These are phyloP conservation scores for Metschnikowia orientalis DNA, from an alignment of 805 yeast species.

Conservation along the genomic window DNA sequence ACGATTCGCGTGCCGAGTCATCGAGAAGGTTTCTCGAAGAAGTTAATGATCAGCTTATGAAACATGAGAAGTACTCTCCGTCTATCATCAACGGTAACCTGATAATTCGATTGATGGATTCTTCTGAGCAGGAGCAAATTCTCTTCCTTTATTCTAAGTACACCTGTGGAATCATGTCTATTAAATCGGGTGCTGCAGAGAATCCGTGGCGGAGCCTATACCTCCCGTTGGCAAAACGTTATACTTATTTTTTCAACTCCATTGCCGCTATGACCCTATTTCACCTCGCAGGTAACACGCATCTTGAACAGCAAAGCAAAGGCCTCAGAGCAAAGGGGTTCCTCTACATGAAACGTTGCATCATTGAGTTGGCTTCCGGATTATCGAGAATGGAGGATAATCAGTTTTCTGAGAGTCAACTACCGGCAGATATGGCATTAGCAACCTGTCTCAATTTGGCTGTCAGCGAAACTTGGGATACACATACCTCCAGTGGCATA, in stretches of 20 bases:
- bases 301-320: constrained; percentile 42
- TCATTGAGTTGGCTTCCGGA: constrained; percentile 56
- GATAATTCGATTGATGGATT: constrained; percentile 15
- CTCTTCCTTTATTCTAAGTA: constrained; percentile 31
- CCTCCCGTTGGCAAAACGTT: constrained; percentile 52
- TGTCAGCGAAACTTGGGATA: constrained; percentile 65
- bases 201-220: constrained; percentile 64
- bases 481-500: constrained; percentile 61
- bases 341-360: constrained; percentile 55
- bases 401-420: constrained; percentile 18
- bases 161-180: constrained; percentile 50
- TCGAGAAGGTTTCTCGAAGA: constrained; percentile 1
- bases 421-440: constrained; percentile 62
- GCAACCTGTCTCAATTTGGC: constrained; percentile 63
- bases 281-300: constrained; percentile 41
- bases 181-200: constrained; percentile 59
- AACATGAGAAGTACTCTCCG: constrained; percentile 11
- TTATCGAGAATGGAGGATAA: constrained; percentile 29
- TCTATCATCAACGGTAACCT: constrained; percentile 8
- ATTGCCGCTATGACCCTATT: constrained; percentile 64
- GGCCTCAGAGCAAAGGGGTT: constrained; percentile 47
- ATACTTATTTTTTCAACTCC: constrained; percentile 57
- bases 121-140: constrained; percentile 36
- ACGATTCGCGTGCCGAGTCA: not conserved
- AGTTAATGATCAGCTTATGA: constrained; percentile 7